Evolutionary conservation across 2,329 filamentous ascomycete species (phyloP).

Genomic region (Fusarium temperatum): DNA sequence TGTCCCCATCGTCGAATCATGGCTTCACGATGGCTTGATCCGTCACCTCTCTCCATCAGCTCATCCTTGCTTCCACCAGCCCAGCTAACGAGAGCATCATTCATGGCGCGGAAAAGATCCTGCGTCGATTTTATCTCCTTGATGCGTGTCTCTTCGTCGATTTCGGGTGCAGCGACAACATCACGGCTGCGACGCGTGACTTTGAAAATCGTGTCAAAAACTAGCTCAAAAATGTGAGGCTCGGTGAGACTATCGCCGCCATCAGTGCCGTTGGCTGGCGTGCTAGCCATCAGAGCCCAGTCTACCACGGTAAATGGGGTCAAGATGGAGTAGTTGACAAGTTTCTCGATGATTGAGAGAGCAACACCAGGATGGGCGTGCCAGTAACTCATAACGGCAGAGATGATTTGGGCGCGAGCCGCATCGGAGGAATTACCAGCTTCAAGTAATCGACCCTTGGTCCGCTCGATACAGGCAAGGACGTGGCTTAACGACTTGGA

Average conservation of each 20-base stretch:
- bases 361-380: slow-evolving; percentile 89
- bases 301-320: slow-evolving; percentile 86
- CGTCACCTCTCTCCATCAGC: slow-evolving; percentile 75
- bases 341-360: slow-evolving; percentile 92
- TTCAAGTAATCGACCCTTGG: slow-evolving; percentile 85
- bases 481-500: slow-evolving; percentile 97
- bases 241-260: slow-evolving; percentile 75
- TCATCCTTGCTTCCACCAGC: slow-evolving; percentile 78
- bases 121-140: slow-evolving; percentile 79
- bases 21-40: slow-evolving; percentile 65
- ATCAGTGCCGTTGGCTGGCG: slow-evolving; percentile 57
- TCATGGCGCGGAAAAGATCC: slow-evolving; percentile 81
- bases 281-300: slow-evolving; percentile 78
- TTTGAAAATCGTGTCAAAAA: slow-evolving; percentile 87
- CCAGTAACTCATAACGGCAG: slow-evolving; percentile 93
- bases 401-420: slow-evolving; percentile 87
- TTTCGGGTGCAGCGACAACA: slow-evolving; percentile 70
- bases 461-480: slow-evolving; percentile 93
- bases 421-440: slow-evolving; percentile 78
- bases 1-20: slow-evolving; percentile 82
- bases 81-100: slow-evolving; percentile 79
- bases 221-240: slow-evolving; percentile 86
- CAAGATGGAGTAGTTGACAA: slow-evolving; percentile 96
- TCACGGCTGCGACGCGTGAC: slow-evolving; percentile 88
- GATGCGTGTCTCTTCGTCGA: slow-evolving; percentile 72